phyloP scores from a whole-genome alignment of 1,284 basidiomycete genomes.

The Ganoderma boninense region DNA sequence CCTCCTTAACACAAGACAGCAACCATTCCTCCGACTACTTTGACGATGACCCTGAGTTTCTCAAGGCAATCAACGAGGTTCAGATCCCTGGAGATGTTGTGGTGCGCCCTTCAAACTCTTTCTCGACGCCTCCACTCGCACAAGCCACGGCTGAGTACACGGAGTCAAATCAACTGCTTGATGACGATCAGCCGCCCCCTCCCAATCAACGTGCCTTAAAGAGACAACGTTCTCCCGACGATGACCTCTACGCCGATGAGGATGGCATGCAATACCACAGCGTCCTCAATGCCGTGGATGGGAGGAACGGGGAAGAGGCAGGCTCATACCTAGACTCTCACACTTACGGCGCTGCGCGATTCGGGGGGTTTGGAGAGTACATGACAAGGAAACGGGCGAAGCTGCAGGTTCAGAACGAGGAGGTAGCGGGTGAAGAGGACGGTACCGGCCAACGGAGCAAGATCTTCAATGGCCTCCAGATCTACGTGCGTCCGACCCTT shows the following conservation, averaged over 20 bases:
- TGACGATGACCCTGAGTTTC: slow-evolving; percentile 63
- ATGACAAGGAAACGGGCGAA: slow-evolving; percentile 92
- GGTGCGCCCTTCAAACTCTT: slow-evolving; percentile 1
- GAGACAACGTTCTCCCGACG: slow-evolving; percentile 30
- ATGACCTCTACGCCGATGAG: slow-evolving; percentile 31
- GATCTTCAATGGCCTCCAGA: slow-evolving; percentile 77
- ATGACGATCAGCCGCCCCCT: slow-evolving; percentile 24
- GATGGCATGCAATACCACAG: slow-evolving; percentile 31
- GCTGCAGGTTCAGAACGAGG: slow-evolving; percentile 84
- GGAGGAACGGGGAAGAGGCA: slow-evolving; percentile 13
- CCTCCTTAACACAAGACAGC: slow-evolving; percentile 24
- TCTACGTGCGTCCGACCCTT: slow-evolving; percentile 70
- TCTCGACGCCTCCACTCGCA: slow-evolving; percentile 21
- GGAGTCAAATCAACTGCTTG: neutral
- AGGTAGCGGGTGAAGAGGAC: slow-evolving; percentile 51
- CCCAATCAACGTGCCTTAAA: slow-evolving; percentile 31
- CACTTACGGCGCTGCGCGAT: slow-evolving; percentile 82
- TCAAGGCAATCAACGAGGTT: slow-evolving; percentile 56
- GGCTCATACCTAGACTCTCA: slow-evolving; percentile 41
- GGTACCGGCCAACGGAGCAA: slow-evolving; percentile 44
- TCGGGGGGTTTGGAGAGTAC: slow-evolving; percentile 88
- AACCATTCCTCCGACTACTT: slow-evolving; percentile 62
- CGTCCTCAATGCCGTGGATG: slow-evolving; percentile 32
- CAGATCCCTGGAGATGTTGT: slow-evolving; percentile 56
- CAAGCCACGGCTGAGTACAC: neutral